Evolutionary conservation across 2,329 filamentous ascomycete genomes (phyloP), one percentile per base, ranked within the genome.

Genomic region (Aspergillus sp.): DNA sequence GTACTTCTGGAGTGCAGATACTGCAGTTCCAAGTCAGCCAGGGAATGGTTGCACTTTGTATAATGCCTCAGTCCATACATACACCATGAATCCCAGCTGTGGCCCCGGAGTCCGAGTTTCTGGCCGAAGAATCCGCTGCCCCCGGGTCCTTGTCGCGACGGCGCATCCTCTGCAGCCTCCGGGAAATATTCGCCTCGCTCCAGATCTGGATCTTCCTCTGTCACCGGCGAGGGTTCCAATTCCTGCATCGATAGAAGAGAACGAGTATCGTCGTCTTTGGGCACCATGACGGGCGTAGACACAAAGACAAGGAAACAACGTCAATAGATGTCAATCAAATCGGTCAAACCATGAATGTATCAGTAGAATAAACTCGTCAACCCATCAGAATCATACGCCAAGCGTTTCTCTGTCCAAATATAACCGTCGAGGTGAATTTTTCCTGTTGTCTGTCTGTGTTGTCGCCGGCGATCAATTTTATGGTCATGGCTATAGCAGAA

Each of bases 151-250:
- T 28, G 46, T 29, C 40, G 46, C 41, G 36, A 34, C 4, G 50
- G 29, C 19, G 51, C 44, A 7, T 52, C 47, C 33, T 50, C 54
- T 41, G 51, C 45, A 1, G 56, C 43, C 57, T 61, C 52, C 52
- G 59, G 54, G 48, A 65, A 68, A 52, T 77, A 78, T 42, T 67
- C 66, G 50, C 71, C 77, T 47, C 76, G 73, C 49, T 81, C 75
- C 29, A 68, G 57, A 45, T 75, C 68, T 41, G 60, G 57, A 10
- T 57, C 58, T 36, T 63, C 66, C 48, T 81, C 75, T 45, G 83
- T 85, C 39, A 94, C 87, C 0, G 89, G 90, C 26, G 82, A 82
- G 3, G 90, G 90, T 45, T 94, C 89, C 51, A 96, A 74, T 61
- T 91, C 81, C 44, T 84, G 77, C 48, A 95, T 77, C 38, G 84